Evolutionary conservation across 371 early-diverging fungal genomes (phyloP).

Genomic region (Modicella reniformis): DNA sequence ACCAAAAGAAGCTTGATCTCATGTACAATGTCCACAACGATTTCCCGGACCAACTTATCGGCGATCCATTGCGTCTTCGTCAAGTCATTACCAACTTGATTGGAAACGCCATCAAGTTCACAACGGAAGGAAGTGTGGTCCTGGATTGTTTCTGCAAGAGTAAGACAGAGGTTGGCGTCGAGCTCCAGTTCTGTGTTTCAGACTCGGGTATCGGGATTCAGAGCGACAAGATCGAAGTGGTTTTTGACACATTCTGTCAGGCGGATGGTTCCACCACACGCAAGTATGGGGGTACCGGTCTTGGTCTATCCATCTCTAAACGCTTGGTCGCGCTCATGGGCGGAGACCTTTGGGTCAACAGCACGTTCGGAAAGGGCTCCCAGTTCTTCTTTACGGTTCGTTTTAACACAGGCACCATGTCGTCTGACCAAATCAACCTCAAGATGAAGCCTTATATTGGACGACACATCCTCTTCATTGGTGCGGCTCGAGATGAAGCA

Average conservation of each 20-base stretch:
- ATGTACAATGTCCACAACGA: constrained; percentile 70
- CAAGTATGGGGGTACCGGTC: constrained; percentile 85
- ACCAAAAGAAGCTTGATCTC: constrained; percentile 72
- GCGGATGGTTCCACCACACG: constrained; percentile 86
- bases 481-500: constrained; percentile 55
- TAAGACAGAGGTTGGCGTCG: constrained; percentile 56
- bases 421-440: constrained; percentile 55
- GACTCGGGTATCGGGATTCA: constrained; percentile 92
- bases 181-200: constrained; percentile 73
- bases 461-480: constrained; percentile 61
- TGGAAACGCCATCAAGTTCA: constrained; percentile 88
- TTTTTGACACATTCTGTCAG: constrained; percentile 86
- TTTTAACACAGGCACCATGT: constrained; percentile 56
- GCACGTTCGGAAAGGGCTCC: constrained; percentile 73
- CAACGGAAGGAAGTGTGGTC: constrained; percentile 73
- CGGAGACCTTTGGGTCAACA: constrained; percentile 82
- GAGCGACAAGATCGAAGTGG: constrained; percentile 72
- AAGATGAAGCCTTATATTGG: constrained; percentile 58
- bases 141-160: constrained; percentile 57
- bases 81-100: constrained; percentile 88
- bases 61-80: constrained; percentile 81
- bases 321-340: constrained; percentile 80
- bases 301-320: constrained; percentile 85
- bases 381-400: constrained; percentile 77
- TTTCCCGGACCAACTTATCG: constrained; percentile 75